Conservation (phyloP, 164 flowering plant species). For the Vitis cinerea region DNA sequence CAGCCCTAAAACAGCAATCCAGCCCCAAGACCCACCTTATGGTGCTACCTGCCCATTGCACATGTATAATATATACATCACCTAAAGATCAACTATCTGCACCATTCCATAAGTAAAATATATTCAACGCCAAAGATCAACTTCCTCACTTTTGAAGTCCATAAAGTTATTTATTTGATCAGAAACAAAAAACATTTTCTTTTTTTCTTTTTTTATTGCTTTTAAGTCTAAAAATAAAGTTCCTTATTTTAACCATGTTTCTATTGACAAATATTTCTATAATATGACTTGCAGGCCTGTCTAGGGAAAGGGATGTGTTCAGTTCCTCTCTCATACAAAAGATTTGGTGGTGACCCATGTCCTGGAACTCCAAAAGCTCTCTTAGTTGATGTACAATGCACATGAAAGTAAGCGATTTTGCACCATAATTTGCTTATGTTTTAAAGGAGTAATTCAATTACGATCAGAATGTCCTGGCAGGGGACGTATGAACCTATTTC, state of each 20-base stretch:
- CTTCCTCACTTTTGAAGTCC: too few species aligned
- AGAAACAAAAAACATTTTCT: not conserved
- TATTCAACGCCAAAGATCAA: too few species aligned
- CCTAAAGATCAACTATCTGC: too few species aligned
- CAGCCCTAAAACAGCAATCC: too few species aligned
- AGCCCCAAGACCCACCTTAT: too few species aligned
- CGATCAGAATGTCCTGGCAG: too few species aligned
- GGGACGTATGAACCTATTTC: too few species aligned
- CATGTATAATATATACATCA: too few species aligned
- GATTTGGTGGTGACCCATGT: constrained; percentile 56
- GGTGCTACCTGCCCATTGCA: too few species aligned
- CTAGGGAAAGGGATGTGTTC: constrained; percentile 44
- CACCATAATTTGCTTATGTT: not conserved
- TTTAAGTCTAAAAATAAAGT: not conserved
- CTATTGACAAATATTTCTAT: not conserved
- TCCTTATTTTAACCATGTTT: not conserved
- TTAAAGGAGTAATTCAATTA: too few species aligned
- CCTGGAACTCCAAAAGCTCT: constrained; percentile 42
- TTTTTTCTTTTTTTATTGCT: not conserved
- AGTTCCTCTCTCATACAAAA: constrained; percentile 20
- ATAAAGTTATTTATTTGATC: too few species aligned
- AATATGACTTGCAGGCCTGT: constrained; percentile 42
- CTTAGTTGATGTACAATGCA: constrained; percentile 51
- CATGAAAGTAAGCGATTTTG: constrained; percentile 6
- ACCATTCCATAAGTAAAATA: too few species aligned